These are phyloP conservation scores for Arxiozyma telluris DNA, from an alignment of 1,139 yeast species.

Conservation along the genomic window DNA sequence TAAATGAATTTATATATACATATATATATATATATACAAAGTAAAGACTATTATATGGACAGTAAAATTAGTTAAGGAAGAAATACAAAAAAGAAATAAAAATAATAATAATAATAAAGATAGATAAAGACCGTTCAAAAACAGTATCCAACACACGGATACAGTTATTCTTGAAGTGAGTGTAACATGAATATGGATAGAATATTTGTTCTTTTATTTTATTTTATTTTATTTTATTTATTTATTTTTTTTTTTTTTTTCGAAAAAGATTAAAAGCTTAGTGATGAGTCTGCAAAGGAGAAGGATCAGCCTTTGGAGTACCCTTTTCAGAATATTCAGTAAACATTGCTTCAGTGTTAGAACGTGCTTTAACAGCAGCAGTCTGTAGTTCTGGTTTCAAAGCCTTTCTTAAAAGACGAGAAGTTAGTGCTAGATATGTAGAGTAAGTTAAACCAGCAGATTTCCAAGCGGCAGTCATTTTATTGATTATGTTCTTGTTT, in stretches of 20 bases:
- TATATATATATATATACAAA: too few species aligned
- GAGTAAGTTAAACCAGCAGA: constrained; percentile 80
- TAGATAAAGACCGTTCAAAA: too few species aligned
- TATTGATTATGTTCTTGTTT: background rate
- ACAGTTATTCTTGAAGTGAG: too few species aligned
- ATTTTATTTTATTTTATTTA: too few species aligned
- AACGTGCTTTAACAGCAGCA: constrained; percentile 61
- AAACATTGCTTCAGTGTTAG: constrained; percentile 64
- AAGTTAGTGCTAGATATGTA: constrained; percentile 87
- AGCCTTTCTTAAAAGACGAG: constrained; percentile 79
- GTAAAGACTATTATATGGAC: background rate
- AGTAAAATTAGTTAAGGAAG: too few species aligned
- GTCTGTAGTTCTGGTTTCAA: constrained; percentile 81
- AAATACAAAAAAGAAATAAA: too few species aligned
- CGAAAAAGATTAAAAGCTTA: background rate
- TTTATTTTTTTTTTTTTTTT: too few species aligned
- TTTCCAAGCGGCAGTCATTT: constrained; percentile 46
- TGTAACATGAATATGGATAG: too few species aligned
- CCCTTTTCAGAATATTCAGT: constrained; percentile 64
- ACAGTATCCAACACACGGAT: too few species aligned
- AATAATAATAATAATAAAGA: too few species aligned
- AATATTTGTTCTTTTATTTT: too few species aligned
- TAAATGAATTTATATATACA: too few species aligned
- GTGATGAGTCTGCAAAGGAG: constrained; percentile 9
- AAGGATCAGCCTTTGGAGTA: constrained; percentile 33